Evolutionary conservation across 768 basidiomycete genomes (phyloP).

Genomic region (Tulasnella sp.): DNA sequence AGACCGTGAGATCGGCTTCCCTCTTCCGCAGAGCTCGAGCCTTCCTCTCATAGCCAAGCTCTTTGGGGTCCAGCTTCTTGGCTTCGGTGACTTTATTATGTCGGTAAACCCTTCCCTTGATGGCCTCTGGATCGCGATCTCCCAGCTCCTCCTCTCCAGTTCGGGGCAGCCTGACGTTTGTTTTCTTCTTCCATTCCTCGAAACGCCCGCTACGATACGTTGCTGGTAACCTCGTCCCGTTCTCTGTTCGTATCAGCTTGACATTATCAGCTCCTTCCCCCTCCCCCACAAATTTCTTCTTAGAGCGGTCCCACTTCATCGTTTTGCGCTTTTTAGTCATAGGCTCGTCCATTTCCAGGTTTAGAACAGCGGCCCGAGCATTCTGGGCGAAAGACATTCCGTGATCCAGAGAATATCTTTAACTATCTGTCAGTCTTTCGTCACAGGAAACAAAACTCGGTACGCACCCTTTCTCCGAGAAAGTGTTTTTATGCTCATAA

Average conservation of each 20-base stretch:
- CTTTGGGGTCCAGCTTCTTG: slow-evolving; percentile 74
- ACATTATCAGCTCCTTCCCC: slow-evolving; percentile 87
- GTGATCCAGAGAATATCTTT: slow-evolving; percentile 81
- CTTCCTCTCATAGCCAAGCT: slow-evolving; percentile 71
- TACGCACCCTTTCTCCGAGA: slow-evolving; percentile 82
- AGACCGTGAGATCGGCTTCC: slow-evolving; percentile 36
- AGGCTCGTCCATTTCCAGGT: slow-evolving; percentile 72
- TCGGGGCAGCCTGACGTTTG: slow-evolving; percentile 64
- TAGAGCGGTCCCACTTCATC: slow-evolving; percentile 87
- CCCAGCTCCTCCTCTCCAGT: slow-evolving; percentile 74
- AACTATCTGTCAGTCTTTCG: neutral
- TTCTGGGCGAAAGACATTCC: slow-evolving; percentile 83
- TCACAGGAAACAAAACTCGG: neutral
- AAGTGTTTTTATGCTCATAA: slow-evolving; percentile 80
- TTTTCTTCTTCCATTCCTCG: slow-evolving; percentile 90
- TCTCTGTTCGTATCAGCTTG: slow-evolving; percentile 90
- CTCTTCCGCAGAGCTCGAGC: slow-evolving; percentile 58
- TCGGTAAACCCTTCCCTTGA: slow-evolving; percentile 57
- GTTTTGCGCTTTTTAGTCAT: slow-evolving; percentile 51
- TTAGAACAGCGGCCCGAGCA: slow-evolving; percentile 73
- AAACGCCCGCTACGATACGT: slow-evolving; percentile 74
- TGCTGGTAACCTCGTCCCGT: slow-evolving; percentile 84
- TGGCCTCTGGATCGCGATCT: slow-evolving; percentile 30
- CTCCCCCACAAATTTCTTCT: slow-evolving; percentile 84
- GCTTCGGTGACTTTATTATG: slow-evolving; percentile 61